phyloP scores from a whole-genome alignment of 1,139 yeast species.

The Candida labiduridarum region DNA sequence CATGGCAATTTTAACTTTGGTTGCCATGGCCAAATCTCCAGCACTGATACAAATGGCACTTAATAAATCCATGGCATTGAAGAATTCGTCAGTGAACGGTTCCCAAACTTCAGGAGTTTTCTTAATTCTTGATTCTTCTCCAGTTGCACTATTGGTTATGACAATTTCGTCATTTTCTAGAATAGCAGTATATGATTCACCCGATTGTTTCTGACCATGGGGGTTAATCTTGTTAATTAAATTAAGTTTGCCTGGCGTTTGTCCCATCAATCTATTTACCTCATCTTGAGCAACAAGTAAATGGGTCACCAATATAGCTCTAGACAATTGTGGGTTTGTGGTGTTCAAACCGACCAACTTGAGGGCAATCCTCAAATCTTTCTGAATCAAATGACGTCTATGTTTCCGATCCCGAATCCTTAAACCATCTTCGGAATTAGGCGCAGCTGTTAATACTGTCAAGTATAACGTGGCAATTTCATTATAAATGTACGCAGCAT shows the following conservation, averaged over 20 bases:
- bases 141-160: slow-evolving; percentile 17
- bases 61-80: slow-evolving; percentile 70
- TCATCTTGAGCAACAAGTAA: slow-evolving; percentile 63
- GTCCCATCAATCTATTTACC: slow-evolving; percentile 20
- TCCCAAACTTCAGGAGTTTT: slow-evolving; percentile 59
- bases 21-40: slow-evolving; percentile 67
- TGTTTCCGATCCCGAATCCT: slow-evolving; percentile 27
- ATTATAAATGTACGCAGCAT: slow-evolving; percentile 66
- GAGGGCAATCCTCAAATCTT: slow-evolving; percentile 69
- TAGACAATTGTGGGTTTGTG: slow-evolving; percentile 52
- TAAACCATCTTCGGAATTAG: slow-evolving; percentile 23
- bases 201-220: slow-evolving; percentile 1
- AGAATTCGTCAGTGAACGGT: slow-evolving; percentile 75
- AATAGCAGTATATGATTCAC: slow-evolving; percentile 17
- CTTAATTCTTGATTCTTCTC: slow-evolving; percentile 22
- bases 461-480: slow-evolving; percentile 68
- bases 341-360: slow-evolving; percentile 64
- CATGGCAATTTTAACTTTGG: slow-evolving; percentile 64
- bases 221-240: slow-evolving; percentile 9
- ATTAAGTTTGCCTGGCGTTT: slow-evolving; percentile 8
- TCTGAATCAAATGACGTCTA: slow-evolving; percentile 66
- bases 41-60: slow-evolving; percentile 67
- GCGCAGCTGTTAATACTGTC: slow-evolving; percentile 50
- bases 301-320: slow-evolving; percentile 65
- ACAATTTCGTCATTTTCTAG: slow-evolving; percentile 21